Evolutionary conservation across 108 stramenopile genomes (phyloP).

Genomic region (Asterionellopsis glacialis): DNA sequence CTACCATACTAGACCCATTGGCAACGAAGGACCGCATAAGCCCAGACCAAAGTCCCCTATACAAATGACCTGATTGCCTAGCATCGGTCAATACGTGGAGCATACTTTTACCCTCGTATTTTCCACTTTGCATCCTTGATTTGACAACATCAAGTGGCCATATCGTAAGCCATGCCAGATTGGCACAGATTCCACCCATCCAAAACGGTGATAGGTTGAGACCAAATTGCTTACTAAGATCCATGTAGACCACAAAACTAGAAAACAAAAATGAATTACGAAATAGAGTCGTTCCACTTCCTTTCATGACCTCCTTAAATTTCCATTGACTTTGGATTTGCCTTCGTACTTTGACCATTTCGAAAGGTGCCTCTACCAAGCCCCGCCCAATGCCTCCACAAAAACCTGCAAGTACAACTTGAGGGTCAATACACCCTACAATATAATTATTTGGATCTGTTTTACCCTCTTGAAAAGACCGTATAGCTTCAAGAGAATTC

Average conservation of each 20-base stretch:
- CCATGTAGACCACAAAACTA: slow-evolving; percentile 20
- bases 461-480: too few species aligned
- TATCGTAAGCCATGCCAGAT: slow-evolving; percentile 17
- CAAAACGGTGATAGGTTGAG: slow-evolving; percentile 13
- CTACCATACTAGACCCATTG: slow-evolving; percentile 23
- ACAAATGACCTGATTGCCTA: slow-evolving; percentile 7
- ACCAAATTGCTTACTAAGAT: slow-evolving; percentile 19
- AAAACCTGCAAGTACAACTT: slow-evolving; percentile 22
- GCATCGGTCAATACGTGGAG: neutral
- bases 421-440: neutral
- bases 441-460: neutral
- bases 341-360: slow-evolving; percentile 26
- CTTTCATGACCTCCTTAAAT: slow-evolving; percentile 12
- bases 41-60: slow-evolving; percentile 24
- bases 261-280: slow-evolving; percentile 18
- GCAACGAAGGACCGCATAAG: slow-evolving; percentile 18
- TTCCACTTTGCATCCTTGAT: slow-evolving; percentile 14
- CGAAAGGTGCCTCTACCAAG: slow-evolving; percentile 23
- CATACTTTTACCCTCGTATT: neutral
- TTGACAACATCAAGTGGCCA: slow-evolving; percentile 28
- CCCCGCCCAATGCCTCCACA: slow-evolving; percentile 11
- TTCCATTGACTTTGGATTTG: slow-evolving; percentile 1
- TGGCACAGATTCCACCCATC: slow-evolving; percentile 38
- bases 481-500: neutral
- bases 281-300: slow-evolving; percentile 13